A percentile compares a stretch with the other conserved stretches of the same genome.
These are phyloP conservation scores for Grosmannia huntii DNA, from an alignment of 2,329 filamentous ascomycete genomes.

Conservation along the genomic window DNA sequence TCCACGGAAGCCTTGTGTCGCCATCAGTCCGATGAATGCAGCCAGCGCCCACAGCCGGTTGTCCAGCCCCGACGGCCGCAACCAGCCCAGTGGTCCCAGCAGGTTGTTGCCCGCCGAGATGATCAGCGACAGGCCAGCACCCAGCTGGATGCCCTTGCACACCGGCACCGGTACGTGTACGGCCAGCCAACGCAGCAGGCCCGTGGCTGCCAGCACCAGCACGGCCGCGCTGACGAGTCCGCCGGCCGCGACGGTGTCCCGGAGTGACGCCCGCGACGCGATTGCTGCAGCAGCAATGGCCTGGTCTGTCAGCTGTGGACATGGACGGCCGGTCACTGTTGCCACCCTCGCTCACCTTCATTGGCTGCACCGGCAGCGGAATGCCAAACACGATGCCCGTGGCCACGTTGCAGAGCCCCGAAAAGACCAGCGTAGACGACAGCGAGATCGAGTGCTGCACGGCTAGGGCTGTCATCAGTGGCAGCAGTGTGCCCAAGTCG, in stretches of 20 bases:
- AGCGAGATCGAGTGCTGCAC: conserved; percentile 68
- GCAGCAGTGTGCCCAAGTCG: conserved; percentile 80
- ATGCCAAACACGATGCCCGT: conserved; percentile 78
- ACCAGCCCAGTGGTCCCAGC: conserved; percentile 57
- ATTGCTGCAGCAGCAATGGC: conserved; percentile 90
- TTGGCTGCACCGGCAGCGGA: conserved; percentile 83
- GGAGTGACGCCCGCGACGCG: conserved; percentile 48
- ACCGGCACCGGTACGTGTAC: conserved; percentile 71
- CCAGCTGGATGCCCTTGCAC: conserved; percentile 89
- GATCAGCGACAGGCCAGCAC: conserved; percentile 73
- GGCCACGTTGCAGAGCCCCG: conserved; percentile 72
- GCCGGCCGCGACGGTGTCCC: conserved; percentile 70
- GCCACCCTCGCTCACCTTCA: conserved; percentile 36
- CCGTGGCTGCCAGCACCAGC: conserved; percentile 64
- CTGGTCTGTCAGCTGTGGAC: neutral
- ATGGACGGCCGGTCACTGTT: no score
- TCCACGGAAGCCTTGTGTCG: conserved; percentile 35
- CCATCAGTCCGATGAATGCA: conserved; percentile 58
- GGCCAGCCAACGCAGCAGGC: conserved; percentile 63
- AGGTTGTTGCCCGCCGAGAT: conserved; percentile 62
- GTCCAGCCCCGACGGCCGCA: conserved; percentile 49
- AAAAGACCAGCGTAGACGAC: conserved; percentile 74
- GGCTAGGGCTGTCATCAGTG: conserved; percentile 77
- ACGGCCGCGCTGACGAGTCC: conserved; percentile 65
- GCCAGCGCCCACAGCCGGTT: conserved; percentile 67